These are phyloP conservation scores for Sordariomycetes sp. DNA, from an alignment of 2,329 filamentous ascomycete species.

Conservation along the genomic window DNA sequence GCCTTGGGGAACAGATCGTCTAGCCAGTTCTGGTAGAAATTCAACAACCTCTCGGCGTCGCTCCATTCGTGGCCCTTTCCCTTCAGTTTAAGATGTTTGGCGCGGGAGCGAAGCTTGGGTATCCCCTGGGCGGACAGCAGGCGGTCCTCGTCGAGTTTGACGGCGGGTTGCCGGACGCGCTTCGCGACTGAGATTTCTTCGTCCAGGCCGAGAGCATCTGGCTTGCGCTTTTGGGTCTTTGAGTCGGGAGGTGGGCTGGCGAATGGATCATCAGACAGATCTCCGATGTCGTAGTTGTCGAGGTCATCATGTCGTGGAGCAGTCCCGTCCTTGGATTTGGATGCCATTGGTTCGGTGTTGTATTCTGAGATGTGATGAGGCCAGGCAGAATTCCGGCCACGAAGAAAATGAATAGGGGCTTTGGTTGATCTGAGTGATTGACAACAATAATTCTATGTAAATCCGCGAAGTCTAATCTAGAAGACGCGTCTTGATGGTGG, in stretches of 20 bases:
- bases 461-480: too few species aligned
- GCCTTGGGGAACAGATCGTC: constrained; percentile 94
- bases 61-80: constrained; percentile 95
- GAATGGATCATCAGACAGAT: constrained; percentile 38
- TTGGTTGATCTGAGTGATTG: too few species aligned
- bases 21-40: constrained; percentile 93
- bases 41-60: constrained; percentile 72
- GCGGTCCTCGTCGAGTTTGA: constrained; percentile 81
- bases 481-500: constrained; percentile 5
- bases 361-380: too few species aligned
- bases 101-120: constrained; percentile 65
- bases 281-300: constrained; percentile 65
- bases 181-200: constrained; percentile 78
- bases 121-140: constrained; percentile 79
- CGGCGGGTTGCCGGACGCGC: constrained; percentile 58
- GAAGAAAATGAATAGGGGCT: too few species aligned
- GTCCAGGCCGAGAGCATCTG: constrained; percentile 64
- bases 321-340: too few species aligned
- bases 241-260: constrained; percentile 32
- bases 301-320: too few species aligned
- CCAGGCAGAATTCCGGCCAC: too few species aligned
- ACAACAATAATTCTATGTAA: too few species aligned
- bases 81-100: constrained; percentile 66
- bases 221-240: constrained; percentile 36
- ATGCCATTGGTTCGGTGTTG: too few species aligned